Conservation (phyloP, 2,329 filamentous ascomycete genomes). For the Xylaria sp. region DNA sequence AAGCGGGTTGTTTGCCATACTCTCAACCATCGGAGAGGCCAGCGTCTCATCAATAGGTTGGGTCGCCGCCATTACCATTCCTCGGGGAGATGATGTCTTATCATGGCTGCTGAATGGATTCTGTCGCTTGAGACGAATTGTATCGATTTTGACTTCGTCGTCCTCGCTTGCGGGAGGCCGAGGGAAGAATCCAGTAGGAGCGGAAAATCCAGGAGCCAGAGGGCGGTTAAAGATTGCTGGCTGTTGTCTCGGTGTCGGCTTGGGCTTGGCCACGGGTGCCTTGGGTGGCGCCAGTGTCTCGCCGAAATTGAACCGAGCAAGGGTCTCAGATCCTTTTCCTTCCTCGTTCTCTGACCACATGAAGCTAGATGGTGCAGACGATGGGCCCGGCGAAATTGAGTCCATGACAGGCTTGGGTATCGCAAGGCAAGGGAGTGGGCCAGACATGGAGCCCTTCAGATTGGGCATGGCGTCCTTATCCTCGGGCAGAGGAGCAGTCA, state of each 20-base stretch:
- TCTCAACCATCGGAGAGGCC: slow-evolving; percentile 66
- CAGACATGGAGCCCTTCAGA: slow-evolving; percentile 31
- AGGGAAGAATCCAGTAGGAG: slow-evolving; percentile 39
- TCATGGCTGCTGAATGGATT: slow-evolving; percentile 19
- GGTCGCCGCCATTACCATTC: slow-evolving; percentile 34
- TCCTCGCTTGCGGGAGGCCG: slow-evolving; percentile 36
- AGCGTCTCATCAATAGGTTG: slow-evolving; percentile 49
- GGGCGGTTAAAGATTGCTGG: slow-evolving; percentile 23
- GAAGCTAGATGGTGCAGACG: slow-evolving; percentile 60
- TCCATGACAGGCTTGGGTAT: slow-evolving; percentile 49
- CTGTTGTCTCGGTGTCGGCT: slow-evolving; percentile 12
- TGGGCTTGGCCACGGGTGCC: slow-evolving; percentile 29
- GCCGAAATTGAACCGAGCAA: slow-evolving; percentile 38
- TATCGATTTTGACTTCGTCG: slow-evolving; percentile 40
- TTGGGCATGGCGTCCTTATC: slow-evolving; percentile 45
- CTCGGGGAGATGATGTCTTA: slow-evolving; percentile 28
- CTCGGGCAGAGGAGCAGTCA: slow-evolving; percentile 55
- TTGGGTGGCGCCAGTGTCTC: slow-evolving; percentile 34
- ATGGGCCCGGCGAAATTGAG: slow-evolving; percentile 56
- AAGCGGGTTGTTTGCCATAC: slow-evolving; percentile 66
- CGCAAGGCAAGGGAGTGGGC: slow-evolving; percentile 44
- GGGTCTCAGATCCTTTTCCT: slow-evolving; percentile 36
- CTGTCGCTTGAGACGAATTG: slow-evolving; percentile 29
- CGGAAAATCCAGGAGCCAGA: slow-evolving; percentile 39
- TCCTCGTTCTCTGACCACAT: slow-evolving; percentile 52